Evolutionary conservation across 148 eudicot genomes (phyloP).

Genomic region (Cornus florida): DNA sequence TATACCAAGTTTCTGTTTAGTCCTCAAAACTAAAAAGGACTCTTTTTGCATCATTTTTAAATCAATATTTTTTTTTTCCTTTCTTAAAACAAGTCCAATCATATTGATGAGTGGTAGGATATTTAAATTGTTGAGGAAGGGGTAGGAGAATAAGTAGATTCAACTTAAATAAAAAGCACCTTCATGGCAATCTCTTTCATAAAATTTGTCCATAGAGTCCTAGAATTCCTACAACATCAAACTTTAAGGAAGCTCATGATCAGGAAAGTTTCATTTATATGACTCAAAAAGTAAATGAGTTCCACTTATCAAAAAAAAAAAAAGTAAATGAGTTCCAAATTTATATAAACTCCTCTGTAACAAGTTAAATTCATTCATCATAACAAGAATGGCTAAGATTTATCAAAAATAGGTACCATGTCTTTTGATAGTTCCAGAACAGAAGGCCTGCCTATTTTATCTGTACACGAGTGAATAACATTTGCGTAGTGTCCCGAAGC

Average conservation of each 20-base stretch:
- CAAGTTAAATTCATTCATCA: neutral
- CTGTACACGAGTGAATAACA: slow-evolving; percentile 54
- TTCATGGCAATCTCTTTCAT: too few species aligned
- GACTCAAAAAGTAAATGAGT: neutral
- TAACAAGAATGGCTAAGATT: slow-evolving; percentile 1
- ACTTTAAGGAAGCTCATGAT: too few species aligned
- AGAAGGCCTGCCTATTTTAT: slow-evolving; percentile 45
- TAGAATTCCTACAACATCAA: too few species aligned
- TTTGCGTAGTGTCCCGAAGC: slow-evolving; percentile 99
- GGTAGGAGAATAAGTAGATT: neutral
- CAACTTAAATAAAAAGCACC: too few species aligned
- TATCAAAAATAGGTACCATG: slow-evolving; percentile 47
- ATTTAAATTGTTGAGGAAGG: neutral
- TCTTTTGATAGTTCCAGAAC: slow-evolving; percentile 78
- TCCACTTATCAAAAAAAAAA: too few species aligned
- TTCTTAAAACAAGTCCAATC: neutral
- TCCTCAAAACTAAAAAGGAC: neutral
- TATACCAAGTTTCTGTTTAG: neutral
- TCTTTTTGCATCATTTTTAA: too few species aligned
- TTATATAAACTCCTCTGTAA: neutral
- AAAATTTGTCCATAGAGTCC: too few species aligned
- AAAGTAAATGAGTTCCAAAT: neutral
- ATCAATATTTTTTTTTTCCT: too few species aligned
- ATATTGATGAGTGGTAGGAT: neutral
- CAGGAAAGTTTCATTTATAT: too few species aligned